A percentile compares a stretch with the other conserved stretches of the same genome.
Evolutionary conservation across 495 filamentous ascomycete genomes (phyloP).

Genomic region (Neurospora intermedia): DNA sequence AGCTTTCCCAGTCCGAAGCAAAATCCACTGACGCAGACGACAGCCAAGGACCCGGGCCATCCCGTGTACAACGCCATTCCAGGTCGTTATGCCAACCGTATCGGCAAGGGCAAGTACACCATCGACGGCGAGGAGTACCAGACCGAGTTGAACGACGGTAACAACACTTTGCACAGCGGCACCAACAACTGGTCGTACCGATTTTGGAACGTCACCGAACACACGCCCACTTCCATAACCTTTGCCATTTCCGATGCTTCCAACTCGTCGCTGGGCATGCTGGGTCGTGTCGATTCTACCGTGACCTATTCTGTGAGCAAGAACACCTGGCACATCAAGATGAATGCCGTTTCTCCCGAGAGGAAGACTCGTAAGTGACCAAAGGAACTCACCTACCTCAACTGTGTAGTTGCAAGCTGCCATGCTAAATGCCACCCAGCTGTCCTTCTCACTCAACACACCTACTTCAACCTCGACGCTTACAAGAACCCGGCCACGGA

Average conservation of each 20-base stretch:
- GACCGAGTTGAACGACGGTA: conserved; percentile 43
- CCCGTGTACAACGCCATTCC: conserved; percentile 42
- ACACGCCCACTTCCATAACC: conserved; percentile 58
- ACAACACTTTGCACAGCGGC: conserved; percentile 50
- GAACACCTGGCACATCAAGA: conserved; percentile 44
- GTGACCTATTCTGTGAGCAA: conserved; percentile 56
- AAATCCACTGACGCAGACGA: conserved; percentile 7
- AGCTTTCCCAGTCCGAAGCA: conserved; percentile 4
- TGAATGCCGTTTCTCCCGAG: conserved; percentile 40
- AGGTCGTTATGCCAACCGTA: conserved; percentile 46
- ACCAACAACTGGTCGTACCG: conserved; percentile 50
- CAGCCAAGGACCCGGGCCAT: conserved; percentile 38
- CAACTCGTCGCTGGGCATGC: conserved; percentile 59
- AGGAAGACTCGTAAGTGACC: conserved; percentile 35
- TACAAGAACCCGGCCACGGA: conserved; percentile 49
- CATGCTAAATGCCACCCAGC: conserved; percentile 37
- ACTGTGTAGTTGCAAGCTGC: conserved; percentile 7
- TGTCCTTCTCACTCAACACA: conserved; percentile 67
- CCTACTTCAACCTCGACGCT: conserved; percentile 82
- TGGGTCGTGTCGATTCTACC: conserved; percentile 59
- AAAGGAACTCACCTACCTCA: neutral
- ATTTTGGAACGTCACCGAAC: conserved; percentile 42
- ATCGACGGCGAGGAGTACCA: conserved; percentile 39
- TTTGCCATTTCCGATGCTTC: conserved; percentile 60
- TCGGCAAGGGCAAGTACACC: conserved; percentile 42